phyloP scores from a whole-genome alignment of 2,329 filamentous ascomycete species.

The Diaporthe sp. region DNA sequence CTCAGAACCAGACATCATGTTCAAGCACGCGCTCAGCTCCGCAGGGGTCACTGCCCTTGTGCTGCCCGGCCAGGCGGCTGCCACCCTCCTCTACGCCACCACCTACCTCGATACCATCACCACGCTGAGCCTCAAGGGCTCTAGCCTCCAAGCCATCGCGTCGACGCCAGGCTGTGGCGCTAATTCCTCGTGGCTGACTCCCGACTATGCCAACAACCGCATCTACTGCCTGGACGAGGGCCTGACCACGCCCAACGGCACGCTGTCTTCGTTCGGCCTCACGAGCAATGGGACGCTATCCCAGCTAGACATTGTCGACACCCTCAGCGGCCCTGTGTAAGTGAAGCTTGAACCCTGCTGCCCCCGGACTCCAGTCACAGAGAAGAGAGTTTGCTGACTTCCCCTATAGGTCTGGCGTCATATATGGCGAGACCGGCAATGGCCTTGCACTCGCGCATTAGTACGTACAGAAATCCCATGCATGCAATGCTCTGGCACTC shows the following conservation, averaged over 20 bases:
- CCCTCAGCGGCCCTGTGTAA: constrained; percentile 58
- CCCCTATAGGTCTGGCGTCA: constrained; percentile 49
- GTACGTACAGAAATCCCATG: constrained; percentile 51
- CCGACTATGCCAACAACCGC: constrained; percentile 62
- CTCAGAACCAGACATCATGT: constrained; percentile 35
- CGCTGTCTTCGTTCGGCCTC: constrained; percentile 59
- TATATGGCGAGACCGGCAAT: constrained; percentile 58
- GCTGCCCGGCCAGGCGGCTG: constrained; percentile 50
- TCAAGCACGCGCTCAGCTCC: constrained; percentile 40
- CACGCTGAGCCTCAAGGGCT: constrained; percentile 59
- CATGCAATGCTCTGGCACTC: constrained; percentile 36
- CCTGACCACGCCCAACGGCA: constrained; percentile 60
- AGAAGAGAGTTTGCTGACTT: not conserved
- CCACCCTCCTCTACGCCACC: constrained; percentile 61
- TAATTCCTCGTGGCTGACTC: constrained; percentile 73
- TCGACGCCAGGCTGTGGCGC: constrained; percentile 63
- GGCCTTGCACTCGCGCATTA: constrained; percentile 62
- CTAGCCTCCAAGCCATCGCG: constrained; percentile 58
- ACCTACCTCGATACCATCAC: constrained; percentile 65
- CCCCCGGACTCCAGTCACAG: not conserved
- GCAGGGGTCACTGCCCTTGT: constrained; percentile 43
- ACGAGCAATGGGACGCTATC: constrained; percentile 56
- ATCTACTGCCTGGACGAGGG: constrained; percentile 76
- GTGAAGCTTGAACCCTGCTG: not conserved
- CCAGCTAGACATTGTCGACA: constrained; percentile 53